These are phyloP conservation scores for Aspergillus avenaceus DNA, from an alignment of 495 filamentous ascomycete species.

Conservation along the genomic window DNA sequence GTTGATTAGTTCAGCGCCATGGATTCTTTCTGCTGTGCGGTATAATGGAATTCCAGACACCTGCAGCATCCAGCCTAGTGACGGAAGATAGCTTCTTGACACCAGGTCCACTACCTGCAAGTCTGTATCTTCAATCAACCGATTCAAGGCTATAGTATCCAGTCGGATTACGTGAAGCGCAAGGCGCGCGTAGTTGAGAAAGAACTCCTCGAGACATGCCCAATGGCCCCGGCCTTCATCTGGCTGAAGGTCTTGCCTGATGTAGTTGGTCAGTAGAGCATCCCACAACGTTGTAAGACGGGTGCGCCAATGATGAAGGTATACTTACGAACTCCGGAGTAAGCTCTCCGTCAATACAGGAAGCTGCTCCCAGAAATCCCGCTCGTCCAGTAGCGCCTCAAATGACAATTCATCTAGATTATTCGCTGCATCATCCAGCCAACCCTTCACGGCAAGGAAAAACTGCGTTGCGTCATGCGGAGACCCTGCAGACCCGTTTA, in stretches of 20 bases:
- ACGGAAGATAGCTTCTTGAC: conserved; percentile 24
- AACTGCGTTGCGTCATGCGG: conserved; percentile 20
- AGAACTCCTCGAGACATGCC: conserved; percentile 31
- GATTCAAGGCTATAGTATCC: conserved; percentile 25
- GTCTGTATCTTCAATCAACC: conserved; percentile 23
- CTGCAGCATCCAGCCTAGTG: conserved; percentile 30
- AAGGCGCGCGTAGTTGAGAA: conserved; percentile 31
- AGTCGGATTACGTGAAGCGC: conserved; percentile 32
- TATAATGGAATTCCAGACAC: conserved; percentile 29
- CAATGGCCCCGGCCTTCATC: conserved; percentile 23
- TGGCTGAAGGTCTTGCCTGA: conserved; percentile 26
- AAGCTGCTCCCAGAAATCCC: conserved; percentile 52
- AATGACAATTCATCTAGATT: conserved; percentile 27
- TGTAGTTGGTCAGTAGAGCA: conserved; percentile 4
- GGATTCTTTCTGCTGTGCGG: conserved; percentile 20
- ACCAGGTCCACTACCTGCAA: conserved; percentile 20
- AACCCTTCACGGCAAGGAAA: conserved; percentile 27
- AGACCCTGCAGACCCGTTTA: conserved; percentile 20
- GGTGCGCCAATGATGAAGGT: too few species aligned
- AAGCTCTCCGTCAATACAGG: conserved; percentile 40
- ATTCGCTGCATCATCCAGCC: conserved; percentile 30
- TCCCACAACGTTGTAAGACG: too few species aligned
- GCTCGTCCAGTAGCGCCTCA: conserved; percentile 29
- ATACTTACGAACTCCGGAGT: conserved; percentile 40
- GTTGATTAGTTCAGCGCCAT: conserved; percentile 17